Conservation (phyloP, 805 yeast genomes). For the Candida quercuum region DNA sequence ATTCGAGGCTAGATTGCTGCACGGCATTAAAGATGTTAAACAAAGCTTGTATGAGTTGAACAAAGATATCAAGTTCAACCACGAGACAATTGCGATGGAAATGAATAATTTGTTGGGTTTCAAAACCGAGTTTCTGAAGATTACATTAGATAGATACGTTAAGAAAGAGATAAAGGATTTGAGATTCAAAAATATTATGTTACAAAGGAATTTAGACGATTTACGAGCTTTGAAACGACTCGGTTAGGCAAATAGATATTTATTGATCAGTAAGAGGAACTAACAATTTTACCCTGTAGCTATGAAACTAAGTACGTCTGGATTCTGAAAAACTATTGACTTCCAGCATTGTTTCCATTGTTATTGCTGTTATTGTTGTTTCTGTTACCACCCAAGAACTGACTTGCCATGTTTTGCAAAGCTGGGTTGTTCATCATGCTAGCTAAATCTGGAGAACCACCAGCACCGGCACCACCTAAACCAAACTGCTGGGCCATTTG, state of each 20-base stretch:
- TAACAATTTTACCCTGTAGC: too few species aligned
- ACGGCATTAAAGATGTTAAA: slow-evolving; percentile 36
- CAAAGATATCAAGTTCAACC: slow-evolving; percentile 42
- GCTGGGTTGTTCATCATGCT: slow-evolving; percentile 80
- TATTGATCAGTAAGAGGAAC: too few species aligned
- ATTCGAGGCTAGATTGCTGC: slow-evolving; percentile 37
- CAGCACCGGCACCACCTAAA: slow-evolving; percentile 47
- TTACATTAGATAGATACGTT: slow-evolving; percentile 32
- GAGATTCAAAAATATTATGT: slow-evolving; percentile 16
- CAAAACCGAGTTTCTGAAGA: slow-evolving; percentile 35
- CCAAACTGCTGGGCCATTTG: slow-evolving; percentile 81
- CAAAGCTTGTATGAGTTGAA: slow-evolving; percentile 38
- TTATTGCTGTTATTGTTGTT: slow-evolving; percentile 3
- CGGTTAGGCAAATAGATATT: too few species aligned
- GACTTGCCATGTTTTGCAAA: slow-evolving; percentile 65
- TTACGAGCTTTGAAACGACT: too few species aligned
- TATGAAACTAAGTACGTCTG: too few species aligned
- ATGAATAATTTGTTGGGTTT: slow-evolving; percentile 52
- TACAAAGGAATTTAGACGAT: slow-evolving; percentile 20
- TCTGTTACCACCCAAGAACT: slow-evolving; percentile 42
- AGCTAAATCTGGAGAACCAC: slow-evolving; percentile 47
- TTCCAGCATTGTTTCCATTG: background rate
- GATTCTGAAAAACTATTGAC: too few species aligned
- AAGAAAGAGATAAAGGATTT: slow-evolving; percentile 24
- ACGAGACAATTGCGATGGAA: slow-evolving; percentile 60